A percentile compares a stretch with the other conserved stretches of the same genome.
Evolutionary conservation across 2,329 filamentous ascomycete genomes (phyloP).

Genomic region (Fusarium acutatum): DNA sequence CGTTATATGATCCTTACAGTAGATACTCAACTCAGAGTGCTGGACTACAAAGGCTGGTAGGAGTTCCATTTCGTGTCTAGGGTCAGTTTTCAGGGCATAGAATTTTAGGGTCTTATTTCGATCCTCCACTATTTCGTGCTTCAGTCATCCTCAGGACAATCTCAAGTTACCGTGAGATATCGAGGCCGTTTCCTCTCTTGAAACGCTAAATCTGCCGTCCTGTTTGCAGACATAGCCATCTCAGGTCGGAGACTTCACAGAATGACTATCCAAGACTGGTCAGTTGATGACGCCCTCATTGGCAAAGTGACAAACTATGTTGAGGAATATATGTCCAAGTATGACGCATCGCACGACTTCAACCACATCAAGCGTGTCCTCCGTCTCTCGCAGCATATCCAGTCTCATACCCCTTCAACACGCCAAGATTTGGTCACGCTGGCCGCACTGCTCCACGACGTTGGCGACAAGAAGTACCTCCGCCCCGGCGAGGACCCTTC

Average conservation of each 20-base stretch:
- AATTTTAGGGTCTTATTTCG: constrained; percentile 9
- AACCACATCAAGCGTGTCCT: constrained; percentile 83
- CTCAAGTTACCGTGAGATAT: background rate
- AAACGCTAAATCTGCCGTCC: background rate
- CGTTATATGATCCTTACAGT: background rate
- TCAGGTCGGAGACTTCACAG: background rate
- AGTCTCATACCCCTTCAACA: constrained; percentile 56
- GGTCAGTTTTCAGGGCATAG: constrained; percentile 2
- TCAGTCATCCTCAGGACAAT: background rate
- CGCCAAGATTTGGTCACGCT: constrained; percentile 67
- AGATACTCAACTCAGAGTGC: background rate
- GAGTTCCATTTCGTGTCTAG: constrained; percentile 6
- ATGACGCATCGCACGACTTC: constrained; percentile 91
- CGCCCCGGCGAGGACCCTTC: constrained; percentile 63
- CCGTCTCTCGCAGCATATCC: constrained; percentile 73
- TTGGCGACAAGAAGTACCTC: constrained; percentile 86
- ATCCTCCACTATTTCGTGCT: background rate
- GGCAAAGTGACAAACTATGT: constrained; percentile 70
- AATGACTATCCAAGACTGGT: constrained; percentile 38
- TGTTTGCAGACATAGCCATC: background rate
- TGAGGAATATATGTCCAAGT: constrained; percentile 75
- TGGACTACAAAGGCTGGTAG: constrained; percentile 2
- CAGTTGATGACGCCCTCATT: constrained; percentile 55
- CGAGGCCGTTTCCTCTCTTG: background rate
- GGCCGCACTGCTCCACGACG: constrained; percentile 82